phyloP scores from a whole-genome alignment of 148 eudicot genomes.

The Spergularia bocconei region DNA sequence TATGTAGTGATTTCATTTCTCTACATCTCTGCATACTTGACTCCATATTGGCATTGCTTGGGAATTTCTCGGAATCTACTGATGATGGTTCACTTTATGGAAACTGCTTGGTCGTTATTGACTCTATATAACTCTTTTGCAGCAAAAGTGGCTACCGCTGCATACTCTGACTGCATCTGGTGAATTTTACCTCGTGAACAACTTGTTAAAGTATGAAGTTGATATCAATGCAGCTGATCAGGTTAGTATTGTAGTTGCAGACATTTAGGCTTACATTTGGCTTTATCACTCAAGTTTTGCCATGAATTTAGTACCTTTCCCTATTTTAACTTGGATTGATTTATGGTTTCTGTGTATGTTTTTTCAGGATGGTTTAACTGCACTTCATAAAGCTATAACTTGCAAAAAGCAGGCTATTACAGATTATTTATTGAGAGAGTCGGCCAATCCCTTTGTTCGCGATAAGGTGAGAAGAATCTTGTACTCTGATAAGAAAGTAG shows the following conservation, averaged over 20 bases:
- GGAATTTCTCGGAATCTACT: not conserved
- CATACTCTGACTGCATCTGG: constrained; percentile 88
- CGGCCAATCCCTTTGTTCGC: constrained; percentile 76
- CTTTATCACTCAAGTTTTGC: not conserved
- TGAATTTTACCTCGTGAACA: constrained; percentile 68
- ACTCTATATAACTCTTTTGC: constrained; percentile 25
- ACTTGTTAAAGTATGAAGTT: constrained; percentile 58
- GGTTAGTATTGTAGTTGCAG: constrained; percentile 33
- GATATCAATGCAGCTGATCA: constrained; percentile 71
- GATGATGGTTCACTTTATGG: not conserved
- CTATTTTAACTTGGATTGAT: not conserved
- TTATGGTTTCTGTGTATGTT: constrained; percentile 2
- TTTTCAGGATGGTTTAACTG: constrained; percentile 78
- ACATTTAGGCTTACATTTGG: not conserved
- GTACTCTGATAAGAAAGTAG: not conserved
- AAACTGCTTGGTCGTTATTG: not conserved
- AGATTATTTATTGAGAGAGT: constrained; percentile 76
- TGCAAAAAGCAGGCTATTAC: constrained; percentile 84
- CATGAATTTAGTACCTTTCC: not conserved
- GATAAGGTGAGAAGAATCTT: constrained; percentile 58
- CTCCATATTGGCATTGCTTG: not conserved
- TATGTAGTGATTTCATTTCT: not conserved
- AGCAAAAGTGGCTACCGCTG: constrained; percentile 87
- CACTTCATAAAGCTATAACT: constrained; percentile 81
- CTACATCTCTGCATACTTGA: not conserved